Percentiles rank a stretch among this genome's conserved stretches.
Conservation (phyloP, 2,329 filamentous ascomycete genomes). For the Aspergillaceae sp. region DNA sequence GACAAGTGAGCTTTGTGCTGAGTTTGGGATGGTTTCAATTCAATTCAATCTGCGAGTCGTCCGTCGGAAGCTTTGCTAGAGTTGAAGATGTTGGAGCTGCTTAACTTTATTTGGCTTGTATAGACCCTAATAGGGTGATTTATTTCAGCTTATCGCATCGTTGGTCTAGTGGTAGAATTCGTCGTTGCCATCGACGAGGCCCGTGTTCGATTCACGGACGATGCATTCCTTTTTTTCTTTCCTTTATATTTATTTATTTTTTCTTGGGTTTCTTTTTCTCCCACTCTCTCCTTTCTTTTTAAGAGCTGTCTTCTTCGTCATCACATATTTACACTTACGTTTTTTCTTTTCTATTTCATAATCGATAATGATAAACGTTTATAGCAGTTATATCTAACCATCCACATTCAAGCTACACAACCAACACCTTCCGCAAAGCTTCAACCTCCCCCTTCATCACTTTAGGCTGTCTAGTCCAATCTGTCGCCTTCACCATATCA, state of each 20-base stretch:
- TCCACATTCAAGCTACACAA: conserved; percentile 2
- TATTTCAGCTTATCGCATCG: conserved; percentile 22
- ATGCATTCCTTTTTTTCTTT: conserved; percentile 25
- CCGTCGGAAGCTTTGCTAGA: neutral
- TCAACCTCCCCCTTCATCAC: conserved; percentile 28
- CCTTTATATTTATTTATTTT: too few species aligned
- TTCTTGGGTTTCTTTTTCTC: conserved; percentile 7
- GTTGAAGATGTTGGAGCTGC: neutral
- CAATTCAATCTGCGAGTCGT: conserved; percentile 1
- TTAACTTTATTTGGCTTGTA: neutral
- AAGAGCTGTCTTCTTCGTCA: neutral
- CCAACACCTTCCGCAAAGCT: conserved; percentile 12
- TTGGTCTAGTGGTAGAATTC: conserved; percentile 41
- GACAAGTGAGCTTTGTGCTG: conserved; percentile 15
- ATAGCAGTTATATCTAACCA: neutral
- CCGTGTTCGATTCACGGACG: conserved; percentile 41
- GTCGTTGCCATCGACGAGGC: conserved; percentile 40
- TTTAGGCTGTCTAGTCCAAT: conserved; percentile 29
- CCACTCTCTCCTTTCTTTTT: neutral
- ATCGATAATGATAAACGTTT: neutral
- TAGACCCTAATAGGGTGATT: neutral
- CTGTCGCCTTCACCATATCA: conserved; percentile 22
- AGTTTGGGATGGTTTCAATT: conserved; percentile 8
- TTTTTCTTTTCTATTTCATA: neutral
- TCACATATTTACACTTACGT: neutral